Evolutionary conservation across 73 alveolate species (phyloP).

Genomic region (Paramecium sonneborni): DNA sequence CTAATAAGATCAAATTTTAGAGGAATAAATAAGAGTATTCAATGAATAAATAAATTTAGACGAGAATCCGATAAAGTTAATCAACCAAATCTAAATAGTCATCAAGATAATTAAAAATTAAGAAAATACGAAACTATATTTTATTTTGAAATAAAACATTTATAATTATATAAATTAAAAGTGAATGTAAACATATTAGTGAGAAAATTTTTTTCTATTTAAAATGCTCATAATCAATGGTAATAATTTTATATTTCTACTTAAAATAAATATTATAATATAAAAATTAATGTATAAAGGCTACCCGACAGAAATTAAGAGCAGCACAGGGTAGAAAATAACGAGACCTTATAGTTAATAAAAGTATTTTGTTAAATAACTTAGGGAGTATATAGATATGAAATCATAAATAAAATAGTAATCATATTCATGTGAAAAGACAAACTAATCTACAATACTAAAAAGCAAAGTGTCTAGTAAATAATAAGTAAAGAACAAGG

Average conservation of each 20-base stretch:
- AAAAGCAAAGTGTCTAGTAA: not conserved
- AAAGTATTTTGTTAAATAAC: not conserved
- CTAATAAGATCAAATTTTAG: no score
- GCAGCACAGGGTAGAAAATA: not conserved
- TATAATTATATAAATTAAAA: no score
- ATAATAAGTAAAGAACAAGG: not conserved
- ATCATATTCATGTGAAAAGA: not conserved
- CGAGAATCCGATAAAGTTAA: no score
- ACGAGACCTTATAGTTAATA: not conserved
- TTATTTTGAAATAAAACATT: no score
- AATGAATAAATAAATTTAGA: no score
- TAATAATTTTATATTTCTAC: not conserved
- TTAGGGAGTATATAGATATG: not conserved
- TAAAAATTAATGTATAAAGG: slow-evolving; percentile 8
- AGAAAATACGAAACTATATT: no score
- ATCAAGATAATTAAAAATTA: no score
- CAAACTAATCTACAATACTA: not conserved
- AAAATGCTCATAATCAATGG: not conserved
- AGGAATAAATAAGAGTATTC: no score
- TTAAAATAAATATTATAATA: not conserved
- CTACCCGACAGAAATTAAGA: not conserved
- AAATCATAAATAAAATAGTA: not conserved
- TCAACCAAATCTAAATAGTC: no score
- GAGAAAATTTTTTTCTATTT: not conserved
- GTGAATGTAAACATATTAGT: not conserved